Evolutionary conservation across 176 grass and related monocot species (phyloP).

Genomic region (Rhynchospora breviuscula): DNA sequence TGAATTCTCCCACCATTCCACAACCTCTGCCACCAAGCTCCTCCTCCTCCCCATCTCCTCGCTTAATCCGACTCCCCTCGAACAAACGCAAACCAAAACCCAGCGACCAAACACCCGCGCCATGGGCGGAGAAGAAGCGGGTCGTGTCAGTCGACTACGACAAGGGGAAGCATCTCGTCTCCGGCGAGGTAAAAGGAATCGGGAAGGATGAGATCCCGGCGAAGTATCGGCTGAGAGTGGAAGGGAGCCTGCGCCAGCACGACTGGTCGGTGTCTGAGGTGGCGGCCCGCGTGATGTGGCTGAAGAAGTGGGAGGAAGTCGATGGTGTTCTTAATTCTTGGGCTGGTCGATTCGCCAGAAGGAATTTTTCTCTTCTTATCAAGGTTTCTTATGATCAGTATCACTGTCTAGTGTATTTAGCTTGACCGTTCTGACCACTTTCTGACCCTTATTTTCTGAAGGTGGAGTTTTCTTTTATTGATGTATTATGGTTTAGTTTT

Average conservation of each 20-base stretch:
- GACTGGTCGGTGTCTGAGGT: conserved; percentile 86
- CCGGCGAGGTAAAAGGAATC: conserved; percentile 52
- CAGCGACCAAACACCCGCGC: conserved; percentile 15
- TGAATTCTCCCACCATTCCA: neutral
- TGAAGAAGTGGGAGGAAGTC: conserved; percentile 51
- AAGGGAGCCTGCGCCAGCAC: conserved; percentile 52
- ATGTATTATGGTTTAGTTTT: neutral
- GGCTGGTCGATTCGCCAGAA: conserved; percentile 59
- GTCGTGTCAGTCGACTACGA: conserved; percentile 70
- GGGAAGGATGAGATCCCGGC: conserved; percentile 48
- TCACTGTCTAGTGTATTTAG: neutral
- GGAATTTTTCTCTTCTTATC: conserved; percentile 78
- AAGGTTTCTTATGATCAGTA: conserved; percentile 29
- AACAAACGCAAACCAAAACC: neutral
- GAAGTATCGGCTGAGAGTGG: conserved; percentile 49
- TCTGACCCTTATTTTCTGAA: neutral
- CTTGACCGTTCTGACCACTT: conserved; percentile 9
- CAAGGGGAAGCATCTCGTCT: conserved; percentile 45
- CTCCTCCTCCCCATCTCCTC: conserved; percentile 13
- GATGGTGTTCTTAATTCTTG: conserved; percentile 75
- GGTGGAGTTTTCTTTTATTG: neutral
- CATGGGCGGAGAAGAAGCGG: conserved; percentile 57
- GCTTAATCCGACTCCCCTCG: conserved; percentile 29
- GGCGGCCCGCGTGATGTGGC: conserved; percentile 40
- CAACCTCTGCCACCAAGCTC: neutral